Evolutionary conservation across 306 rosid species (phyloP).

Genomic region (Inga laurina): DNA sequence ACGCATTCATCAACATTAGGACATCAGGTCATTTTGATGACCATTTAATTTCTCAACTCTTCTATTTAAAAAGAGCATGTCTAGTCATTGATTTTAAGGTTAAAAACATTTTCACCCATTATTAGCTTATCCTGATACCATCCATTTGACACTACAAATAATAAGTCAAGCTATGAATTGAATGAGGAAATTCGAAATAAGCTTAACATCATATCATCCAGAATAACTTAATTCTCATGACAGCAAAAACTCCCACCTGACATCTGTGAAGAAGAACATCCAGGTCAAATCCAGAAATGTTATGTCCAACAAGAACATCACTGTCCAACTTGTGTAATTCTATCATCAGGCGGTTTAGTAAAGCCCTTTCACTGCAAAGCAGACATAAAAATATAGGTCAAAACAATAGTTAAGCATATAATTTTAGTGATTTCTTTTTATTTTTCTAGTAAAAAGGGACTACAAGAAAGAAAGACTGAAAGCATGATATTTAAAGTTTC

Average conservation of each 20-base stretch:
- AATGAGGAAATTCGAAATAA: constrained; percentile 6
- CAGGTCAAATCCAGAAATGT: constrained; percentile 92
- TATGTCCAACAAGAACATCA: constrained; percentile 94
- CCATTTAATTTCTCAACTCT: constrained; percentile 19
- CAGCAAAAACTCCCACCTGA: constrained; percentile 58
- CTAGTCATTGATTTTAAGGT: constrained; percentile 20
- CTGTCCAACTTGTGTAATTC: constrained; percentile 86
- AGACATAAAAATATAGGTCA: constrained; percentile 34
- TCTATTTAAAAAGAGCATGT: background rate
- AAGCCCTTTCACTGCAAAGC: constrained; percentile 88
- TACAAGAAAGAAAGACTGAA: constrained; percentile 6
- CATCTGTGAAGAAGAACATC: constrained; percentile 93
- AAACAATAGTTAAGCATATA: constrained; percentile 26
- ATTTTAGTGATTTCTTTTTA: constrained; percentile 5
- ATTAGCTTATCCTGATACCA: constrained; percentile 11
- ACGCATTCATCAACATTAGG: constrained; percentile 14
- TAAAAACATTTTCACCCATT: constrained; percentile 25
- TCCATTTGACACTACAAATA: constrained; percentile 14
- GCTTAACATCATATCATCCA: constrained; percentile 12
- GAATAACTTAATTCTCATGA: constrained; percentile 14
- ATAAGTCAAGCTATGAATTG: constrained; percentile 12
- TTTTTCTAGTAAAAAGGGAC: background rate
- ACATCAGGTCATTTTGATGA: constrained; percentile 14
- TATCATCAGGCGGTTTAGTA: constrained; percentile 77
- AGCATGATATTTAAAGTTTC: constrained; percentile 26